A percentile compares a stretch with the other conserved stretches of the same genome.
Evolutionary conservation across 1,139 yeast species (phyloP).

Genomic region (Saccharomyces hybrid): DNA sequence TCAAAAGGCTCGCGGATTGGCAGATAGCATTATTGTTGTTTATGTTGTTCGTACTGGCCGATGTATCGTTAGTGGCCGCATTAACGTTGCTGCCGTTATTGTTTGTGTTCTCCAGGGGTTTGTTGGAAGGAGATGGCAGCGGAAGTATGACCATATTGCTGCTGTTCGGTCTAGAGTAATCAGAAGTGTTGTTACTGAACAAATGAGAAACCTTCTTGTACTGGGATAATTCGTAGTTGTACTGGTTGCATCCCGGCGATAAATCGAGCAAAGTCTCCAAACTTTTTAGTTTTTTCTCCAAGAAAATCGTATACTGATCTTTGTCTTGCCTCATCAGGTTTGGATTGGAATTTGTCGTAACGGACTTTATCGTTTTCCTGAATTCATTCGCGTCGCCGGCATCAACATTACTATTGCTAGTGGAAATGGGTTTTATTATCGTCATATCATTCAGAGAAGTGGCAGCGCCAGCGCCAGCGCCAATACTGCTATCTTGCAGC

Average conservation of each 20-base stretch:
- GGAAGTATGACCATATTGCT: conserved; percentile 1
- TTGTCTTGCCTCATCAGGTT: conserved; percentile 19
- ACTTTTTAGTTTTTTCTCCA: conserved; percentile 45
- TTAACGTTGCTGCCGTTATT: background rate
- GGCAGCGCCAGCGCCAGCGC: background rate
- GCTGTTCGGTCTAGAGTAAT: background rate
- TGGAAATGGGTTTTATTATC: background rate
- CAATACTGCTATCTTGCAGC: conserved; percentile 1
- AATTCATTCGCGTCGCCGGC: background rate
- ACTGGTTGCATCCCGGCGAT: conserved; percentile 26
- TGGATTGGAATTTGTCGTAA: background rate
- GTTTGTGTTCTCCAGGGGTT: background rate
- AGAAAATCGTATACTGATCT: conserved; percentile 45
- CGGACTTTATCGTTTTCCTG: conserved; percentile 9
- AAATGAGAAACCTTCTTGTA: conserved; percentile 40
- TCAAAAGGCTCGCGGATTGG: conserved; percentile 17
- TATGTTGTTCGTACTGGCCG: conserved; percentile 2
- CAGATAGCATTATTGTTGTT: conserved; percentile 13
- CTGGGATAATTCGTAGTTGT: conserved; percentile 32
- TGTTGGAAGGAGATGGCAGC: background rate
- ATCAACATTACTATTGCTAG: background rate
- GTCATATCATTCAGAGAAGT: background rate
- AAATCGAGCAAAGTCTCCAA: conserved; percentile 39
- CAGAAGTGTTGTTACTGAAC: conserved; percentile 16
- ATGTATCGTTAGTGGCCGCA: background rate